A percentile compares a stretch with the other conserved stretches of the same genome.
Conservation (phyloP, 345 rosid species). For the Eucalyptus marginata region DNA sequence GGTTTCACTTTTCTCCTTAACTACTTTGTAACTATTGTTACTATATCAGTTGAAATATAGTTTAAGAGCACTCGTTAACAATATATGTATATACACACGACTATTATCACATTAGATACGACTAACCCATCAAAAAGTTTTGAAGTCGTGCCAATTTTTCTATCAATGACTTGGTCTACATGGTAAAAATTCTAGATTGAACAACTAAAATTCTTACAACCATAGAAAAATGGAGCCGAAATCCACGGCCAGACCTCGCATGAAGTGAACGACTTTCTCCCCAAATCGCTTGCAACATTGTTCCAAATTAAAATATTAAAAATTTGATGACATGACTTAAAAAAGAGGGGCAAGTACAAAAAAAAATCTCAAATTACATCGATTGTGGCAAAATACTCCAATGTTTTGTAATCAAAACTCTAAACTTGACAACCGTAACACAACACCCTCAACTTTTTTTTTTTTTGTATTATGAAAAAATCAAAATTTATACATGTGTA, state of each 20-base stretch:
- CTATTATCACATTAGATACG: neutral
- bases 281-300: neutral
- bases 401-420: too few relatives aligned
- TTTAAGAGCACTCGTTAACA: too few relatives aligned
- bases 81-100: neutral
- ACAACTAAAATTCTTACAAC: neutral
- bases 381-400: fast-evolving
- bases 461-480: too few relatives aligned
- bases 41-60: neutral
- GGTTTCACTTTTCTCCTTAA: too few relatives aligned
- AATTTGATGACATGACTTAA: neutral
- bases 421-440: too few relatives aligned
- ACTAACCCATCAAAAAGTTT: neutral
- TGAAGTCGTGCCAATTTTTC: neutral
- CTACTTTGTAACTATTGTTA: too few relatives aligned
- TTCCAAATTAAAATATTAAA: neutral
- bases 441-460: fast-evolving
- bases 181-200: neutral
- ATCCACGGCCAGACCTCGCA: neutral
- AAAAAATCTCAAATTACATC: too few relatives aligned
- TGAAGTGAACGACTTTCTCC: neutral
- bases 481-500: too few relatives aligned
- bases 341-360: neutral
- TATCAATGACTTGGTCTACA: neutral
- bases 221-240: neutral